Evolutionary conservation across 768 basidiomycete genomes (phyloP).

Genomic region (Hygrocybe punicea): DNA sequence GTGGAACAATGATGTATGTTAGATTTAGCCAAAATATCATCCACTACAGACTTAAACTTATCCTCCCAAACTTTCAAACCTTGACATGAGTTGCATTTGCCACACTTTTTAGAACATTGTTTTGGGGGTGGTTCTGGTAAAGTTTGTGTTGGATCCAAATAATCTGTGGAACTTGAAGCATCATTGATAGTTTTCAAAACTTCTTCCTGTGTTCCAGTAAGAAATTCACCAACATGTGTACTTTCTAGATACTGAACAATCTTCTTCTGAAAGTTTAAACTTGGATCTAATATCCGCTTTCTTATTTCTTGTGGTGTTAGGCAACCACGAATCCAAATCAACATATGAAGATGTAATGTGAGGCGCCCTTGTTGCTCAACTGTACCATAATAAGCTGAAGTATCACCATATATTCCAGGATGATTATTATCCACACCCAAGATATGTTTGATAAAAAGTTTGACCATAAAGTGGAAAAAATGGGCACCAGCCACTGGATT

Average conservation of each 20-base stretch:
- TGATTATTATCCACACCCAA: conserved; percentile 18
- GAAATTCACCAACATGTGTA: conserved; percentile 27
- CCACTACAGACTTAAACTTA: conserved; percentile 18
- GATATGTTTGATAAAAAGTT: conserved; percentile 24
- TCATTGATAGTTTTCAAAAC: conserved; percentile 10
- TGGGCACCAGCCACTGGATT: conserved; percentile 31
- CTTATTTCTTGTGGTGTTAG: conserved; percentile 34
- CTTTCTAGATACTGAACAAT: conserved; percentile 26
- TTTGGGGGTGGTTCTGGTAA: conserved; percentile 20
- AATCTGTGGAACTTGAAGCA: conserved; percentile 1
- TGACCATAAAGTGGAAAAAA: conserved; percentile 27
- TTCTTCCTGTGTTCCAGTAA: conserved; percentile 25
- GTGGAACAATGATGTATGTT: conserved; percentile 29
- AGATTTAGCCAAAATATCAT: conserved; percentile 26
- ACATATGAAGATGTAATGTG: conserved; percentile 37
- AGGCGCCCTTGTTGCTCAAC: conserved; percentile 38
- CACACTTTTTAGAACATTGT: conserved; percentile 10
- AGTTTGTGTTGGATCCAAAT: conserved; percentile 21
- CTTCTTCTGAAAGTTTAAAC: conserved; percentile 17
- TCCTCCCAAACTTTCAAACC: conserved; percentile 15
- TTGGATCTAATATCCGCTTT: conserved; percentile 20
- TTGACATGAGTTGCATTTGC: conserved; percentile 7
- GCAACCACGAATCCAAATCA: conserved; percentile 36
- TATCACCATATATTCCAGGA: conserved; percentile 27
- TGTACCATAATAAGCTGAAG: conserved; percentile 29